These are phyloP conservation scores for Pseudofabraea citricarpa DNA, from an alignment of 2,329 filamentous ascomycete species.

Conservation along the genomic window DNA sequence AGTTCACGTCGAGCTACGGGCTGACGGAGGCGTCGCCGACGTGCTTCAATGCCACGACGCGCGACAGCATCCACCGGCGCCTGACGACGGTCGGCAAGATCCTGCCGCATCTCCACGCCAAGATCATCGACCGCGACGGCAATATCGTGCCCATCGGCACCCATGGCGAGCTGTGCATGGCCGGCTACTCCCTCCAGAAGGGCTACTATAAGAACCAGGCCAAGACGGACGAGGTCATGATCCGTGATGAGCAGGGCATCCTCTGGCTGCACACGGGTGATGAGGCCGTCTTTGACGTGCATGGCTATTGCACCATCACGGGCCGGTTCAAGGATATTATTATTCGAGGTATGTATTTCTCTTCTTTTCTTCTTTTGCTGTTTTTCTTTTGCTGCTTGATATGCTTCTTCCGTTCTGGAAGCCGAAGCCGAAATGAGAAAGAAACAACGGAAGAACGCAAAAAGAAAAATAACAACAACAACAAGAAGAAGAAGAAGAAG, in stretches of 20 bases:
- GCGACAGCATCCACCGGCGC: conserved; percentile 61
- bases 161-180: conserved; percentile 71
- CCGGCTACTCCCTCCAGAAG: conserved; percentile 70
- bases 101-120: conserved; percentile 70
- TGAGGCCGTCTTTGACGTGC: conserved; percentile 61
- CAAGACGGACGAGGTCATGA: conserved; percentile 63
- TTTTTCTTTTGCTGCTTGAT: too few relatives aligned
- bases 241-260: conserved; percentile 45
- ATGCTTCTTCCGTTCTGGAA: too few relatives aligned
- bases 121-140: conserved; percentile 68
- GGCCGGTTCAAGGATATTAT: conserved; percentile 78
- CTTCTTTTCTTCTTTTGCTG: conserved; percentile 12
- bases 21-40: conserved; percentile 75
- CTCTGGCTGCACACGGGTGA: conserved; percentile 67
- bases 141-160: conserved; percentile 62
- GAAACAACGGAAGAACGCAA: too few relatives aligned
- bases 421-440: too few relatives aligned
- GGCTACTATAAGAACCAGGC: conserved; percentile 66
- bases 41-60: conserved; percentile 74
- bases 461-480: too few relatives aligned
- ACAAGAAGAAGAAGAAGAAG: too few relatives aligned
- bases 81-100: conserved; percentile 70
- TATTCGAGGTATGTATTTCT: conserved; percentile 51
- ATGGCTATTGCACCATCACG: conserved; percentile 69
- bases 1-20: conserved; percentile 63